phyloP scores from a whole-genome alignment of 768 basidiomycete genomes.

The Pleurotus sapidus region DNA sequence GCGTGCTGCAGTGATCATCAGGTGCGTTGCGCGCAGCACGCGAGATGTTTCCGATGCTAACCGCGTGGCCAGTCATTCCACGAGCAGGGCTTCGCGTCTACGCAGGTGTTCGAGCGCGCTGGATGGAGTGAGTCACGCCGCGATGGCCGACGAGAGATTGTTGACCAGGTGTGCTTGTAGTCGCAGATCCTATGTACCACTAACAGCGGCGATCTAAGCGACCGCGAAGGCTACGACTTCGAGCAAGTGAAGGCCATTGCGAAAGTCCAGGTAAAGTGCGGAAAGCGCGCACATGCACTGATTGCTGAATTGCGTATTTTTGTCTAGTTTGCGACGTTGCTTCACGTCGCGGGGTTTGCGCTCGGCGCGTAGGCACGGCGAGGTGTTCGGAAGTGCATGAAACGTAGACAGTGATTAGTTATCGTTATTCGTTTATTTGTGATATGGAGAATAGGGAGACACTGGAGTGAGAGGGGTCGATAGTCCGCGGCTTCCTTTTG shows the following conservation, averaged over 20 bases:
- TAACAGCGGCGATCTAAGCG: constrained; percentile 79
- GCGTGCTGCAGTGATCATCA: constrained; percentile 94
- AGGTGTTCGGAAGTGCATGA: too few relatives aligned
- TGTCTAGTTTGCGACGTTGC: constrained; percentile 11
- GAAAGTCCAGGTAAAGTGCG: constrained; percentile 70
- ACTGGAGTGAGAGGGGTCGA: too few relatives aligned
- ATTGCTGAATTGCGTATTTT: not conserved
- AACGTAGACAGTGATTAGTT: too few relatives aligned
- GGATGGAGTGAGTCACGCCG: constrained; percentile 54
- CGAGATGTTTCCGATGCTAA: too few relatives aligned
- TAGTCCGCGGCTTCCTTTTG: too few relatives aligned
- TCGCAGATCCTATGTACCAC: constrained; percentile 91
- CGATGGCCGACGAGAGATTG: not conserved
- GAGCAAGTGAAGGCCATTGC: constrained; percentile 80
- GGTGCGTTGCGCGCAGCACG: constrained; percentile 28
- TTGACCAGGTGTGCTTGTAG: constrained; percentile 29
- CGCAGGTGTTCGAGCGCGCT: constrained; percentile 85
- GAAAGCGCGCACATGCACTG: not conserved
- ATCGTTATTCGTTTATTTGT: too few relatives aligned
- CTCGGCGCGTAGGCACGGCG: too few relatives aligned
- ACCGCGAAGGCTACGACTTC: constrained; percentile 80
- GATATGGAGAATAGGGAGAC: too few relatives aligned
- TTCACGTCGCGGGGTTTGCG: constrained; percentile 10
- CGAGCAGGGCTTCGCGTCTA: constrained; percentile 79
- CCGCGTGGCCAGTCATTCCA: constrained; percentile 60